These are phyloP conservation scores for Teratosphaeria pseudoeucalypti DNA, from an alignment of 2,329 filamentous ascomycete genomes.

Conservation along the genomic window DNA sequence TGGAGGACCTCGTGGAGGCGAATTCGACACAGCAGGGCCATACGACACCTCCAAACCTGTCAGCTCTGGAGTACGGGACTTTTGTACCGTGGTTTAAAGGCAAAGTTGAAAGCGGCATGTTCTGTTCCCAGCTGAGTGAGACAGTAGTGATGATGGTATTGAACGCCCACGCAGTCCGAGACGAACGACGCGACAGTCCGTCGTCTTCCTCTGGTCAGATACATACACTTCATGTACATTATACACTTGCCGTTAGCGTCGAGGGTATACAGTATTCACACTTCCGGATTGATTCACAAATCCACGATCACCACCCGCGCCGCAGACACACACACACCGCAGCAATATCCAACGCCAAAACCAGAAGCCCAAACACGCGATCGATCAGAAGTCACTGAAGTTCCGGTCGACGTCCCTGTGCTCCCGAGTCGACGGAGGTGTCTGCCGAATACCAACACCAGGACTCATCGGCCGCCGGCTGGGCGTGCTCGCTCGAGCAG, in stretches of 20 bases:
- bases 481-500: not conserved
- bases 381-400: not conserved
- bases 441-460: not conserved
- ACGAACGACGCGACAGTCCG: no score
- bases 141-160: no score
- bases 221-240: not conserved
- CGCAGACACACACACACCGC: not conserved
- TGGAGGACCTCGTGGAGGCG: not conserved
- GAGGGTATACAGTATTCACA: not conserved
- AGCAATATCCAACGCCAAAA: not conserved
- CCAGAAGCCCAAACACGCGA: not conserved
- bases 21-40: not conserved
- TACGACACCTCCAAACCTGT: not conserved
- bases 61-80: no score
- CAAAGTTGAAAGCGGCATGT: no score
- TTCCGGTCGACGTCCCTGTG: not conserved
- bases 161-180: no score
- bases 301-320: not conserved
- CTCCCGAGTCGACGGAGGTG: not conserved
- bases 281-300: not conserved
- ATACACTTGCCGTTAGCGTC: not conserved
- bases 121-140: no score
- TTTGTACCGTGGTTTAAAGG: no score
- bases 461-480: not conserved
- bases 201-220: not conserved